Evolutionary conservation across 2,329 filamentous ascomycete genomes (phyloP), one percentile per base, ranked within the genome.

Genomic region (Ramichloridium luteum): DNA sequence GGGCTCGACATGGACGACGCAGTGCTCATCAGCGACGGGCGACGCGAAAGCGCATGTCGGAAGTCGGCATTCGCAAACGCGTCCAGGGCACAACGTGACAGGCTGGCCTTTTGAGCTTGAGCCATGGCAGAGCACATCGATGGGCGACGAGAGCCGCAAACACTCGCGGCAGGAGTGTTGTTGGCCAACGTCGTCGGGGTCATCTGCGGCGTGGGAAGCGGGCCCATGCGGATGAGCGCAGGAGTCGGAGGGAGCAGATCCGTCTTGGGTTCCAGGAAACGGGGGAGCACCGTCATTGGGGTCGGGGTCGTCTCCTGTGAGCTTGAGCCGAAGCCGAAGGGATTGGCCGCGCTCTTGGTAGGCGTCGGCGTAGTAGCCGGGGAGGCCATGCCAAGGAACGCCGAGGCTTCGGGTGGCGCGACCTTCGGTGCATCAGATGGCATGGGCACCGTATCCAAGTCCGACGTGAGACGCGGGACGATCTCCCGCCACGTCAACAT

Each of bases 121-220:
- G 65, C 64, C 67, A 76, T 71, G 35, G 69, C 70, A 32, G 63
- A 59, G 53, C 65, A 64, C 56, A 76, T 72, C 23, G 72, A 74
- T 26, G 70, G 62, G 36, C 67, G 61, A 36, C 67, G 62, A 36
- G 62, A 59, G 38, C 60, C 57, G 44, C 59, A 56, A 46, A 56
- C 60, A 69, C 70, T 68, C 70, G 57, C 70, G 56, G 70, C 70
- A 72, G 72, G 70, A 69, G 70, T 71, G 55, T 55, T 62, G 42
- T 60, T 63, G 45, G 60, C 56, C 38, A 58, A 56, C 28, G 66
- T 61, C 40, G 70, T 68, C 22, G 73, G 72, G 27, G 73, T 77
- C 58, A 75, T 58, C 43, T 66, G 62, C 31, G 73, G 72, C n/a
- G 73, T 77, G 11, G 71, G 72, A 35, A 77, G 55, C 36, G 70